Base-by-base conservation (phyloP, 495 filamentous ascomycete species). In the Clohesyomyces aquaticus region DNA sequence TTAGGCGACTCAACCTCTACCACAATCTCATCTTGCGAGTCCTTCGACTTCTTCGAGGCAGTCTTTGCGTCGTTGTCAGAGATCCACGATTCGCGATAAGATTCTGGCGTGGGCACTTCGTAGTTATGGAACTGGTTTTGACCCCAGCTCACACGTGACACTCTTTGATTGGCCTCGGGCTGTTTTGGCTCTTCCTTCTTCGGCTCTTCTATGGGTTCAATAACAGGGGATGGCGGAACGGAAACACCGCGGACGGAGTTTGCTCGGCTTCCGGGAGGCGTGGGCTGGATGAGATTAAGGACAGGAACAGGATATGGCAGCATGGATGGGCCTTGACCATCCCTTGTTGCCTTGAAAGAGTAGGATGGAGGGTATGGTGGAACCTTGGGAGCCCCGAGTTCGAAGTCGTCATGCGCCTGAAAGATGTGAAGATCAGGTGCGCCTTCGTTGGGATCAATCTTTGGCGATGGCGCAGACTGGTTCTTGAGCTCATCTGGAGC, bases 61-160 rank as follows among this genome's bases (percentile, higher is more conserved):
- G n/a, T n/a, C n/a, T 67, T 59, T 1, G 47, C 18, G 42, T 71
- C 70, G 23, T 32, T 29, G 46, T 71, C 65, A 28, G 61, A 63
- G 43, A 67, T 48, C 19, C 65, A 68, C 23, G 52, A 26, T 47
- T 78, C 76, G 10, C 66, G 66, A 48, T 63, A 56, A 18, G 72
- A 69, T 18, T 75, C 73, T 9, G 76, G 74, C 6, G 73, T 74
- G 22, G 46, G 61, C 29, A 70, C 72, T 18, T 76, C 73, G 43
- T 75, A 78, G 49, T 70, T 61, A 46, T 70, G 69, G 41, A 70
- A 75, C 55, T 73, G 65, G 43, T 74, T 70, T 46, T 73, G 72
- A 18, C 76, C 74, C 75, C 75, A 77, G n/a, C 71, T 68, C n/a
- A 77, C 74, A 22, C 64, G 70, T 14, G 67, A 60, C n/a, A 27